A percentile compares a stretch with the other conserved stretches of the same genome.
These are phyloP conservation scores for Helenozyma rhizophorensis DNA, from an alignment of 805 yeast species.

Conservation along the genomic window DNA sequence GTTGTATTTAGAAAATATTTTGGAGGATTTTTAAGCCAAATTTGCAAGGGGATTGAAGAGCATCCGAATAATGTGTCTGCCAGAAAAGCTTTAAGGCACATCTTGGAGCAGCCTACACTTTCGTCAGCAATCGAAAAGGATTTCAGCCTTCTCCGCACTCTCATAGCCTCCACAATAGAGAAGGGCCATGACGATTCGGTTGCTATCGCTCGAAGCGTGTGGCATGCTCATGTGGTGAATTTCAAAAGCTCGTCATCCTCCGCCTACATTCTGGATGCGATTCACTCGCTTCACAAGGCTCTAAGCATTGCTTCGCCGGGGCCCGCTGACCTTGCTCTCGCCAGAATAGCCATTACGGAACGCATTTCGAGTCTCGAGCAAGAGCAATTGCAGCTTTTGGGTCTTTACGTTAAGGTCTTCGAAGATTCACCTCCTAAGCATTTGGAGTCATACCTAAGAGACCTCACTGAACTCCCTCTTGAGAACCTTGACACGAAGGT, in stretches of 20 bases:
- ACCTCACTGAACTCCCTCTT: too few relatives aligned
- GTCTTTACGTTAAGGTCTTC: too few relatives aligned
- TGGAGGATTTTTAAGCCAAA: slow-evolving; percentile 1
- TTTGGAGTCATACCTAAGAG: too few relatives aligned
- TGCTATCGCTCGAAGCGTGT: slow-evolving; percentile 7
- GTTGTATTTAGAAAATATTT: slow-evolving; percentile 10
- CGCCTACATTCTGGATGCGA: slow-evolving; percentile 1
- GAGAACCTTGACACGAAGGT: background rate
- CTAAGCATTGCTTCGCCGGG: background rate
- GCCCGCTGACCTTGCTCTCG: slow-evolving; percentile 5
- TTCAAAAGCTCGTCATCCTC: slow-evolving; percentile 16
- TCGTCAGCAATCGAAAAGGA: slow-evolving; percentile 49
- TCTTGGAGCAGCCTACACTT: slow-evolving; percentile 50
- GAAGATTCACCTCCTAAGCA: too few relatives aligned
- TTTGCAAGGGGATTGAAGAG: slow-evolving; percentile 2
- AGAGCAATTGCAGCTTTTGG: too few relatives aligned
- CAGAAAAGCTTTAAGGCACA: slow-evolving; percentile 28
- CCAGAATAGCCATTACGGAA: slow-evolving; percentile 2
- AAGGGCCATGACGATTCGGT: slow-evolving; percentile 3
- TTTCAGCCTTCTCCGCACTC: slow-evolving; percentile 16
- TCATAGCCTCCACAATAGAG: slow-evolving; percentile 9
- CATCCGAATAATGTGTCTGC: slow-evolving; percentile 2
- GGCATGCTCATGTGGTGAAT: slow-evolving; percentile 10
- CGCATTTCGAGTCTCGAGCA: too few relatives aligned
- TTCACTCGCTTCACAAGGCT: background rate